Base-by-base conservation (phyloP, 306 rosid species). In the Abrus precatorius region DNA sequence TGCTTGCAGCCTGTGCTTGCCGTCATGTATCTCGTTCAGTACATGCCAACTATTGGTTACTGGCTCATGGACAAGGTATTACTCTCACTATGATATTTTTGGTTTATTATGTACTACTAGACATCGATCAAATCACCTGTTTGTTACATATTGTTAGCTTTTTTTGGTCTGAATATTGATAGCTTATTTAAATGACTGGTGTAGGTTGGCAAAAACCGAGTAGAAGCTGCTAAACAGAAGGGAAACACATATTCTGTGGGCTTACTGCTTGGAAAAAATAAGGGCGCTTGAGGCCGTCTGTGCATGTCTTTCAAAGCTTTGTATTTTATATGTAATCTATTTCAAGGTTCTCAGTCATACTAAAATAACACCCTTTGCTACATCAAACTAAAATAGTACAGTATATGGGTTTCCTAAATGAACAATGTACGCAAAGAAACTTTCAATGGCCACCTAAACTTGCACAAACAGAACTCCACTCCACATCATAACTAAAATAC, bases 51-150 rank as follows among this genome's bases (percentile, higher is more conserved):
- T 8, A 40, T 94, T 66, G 98, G 98, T 77, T 90, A 85, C 86
- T 94, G 98, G 98, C 79, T 92, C 82, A 92, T 92, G 98, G 98
- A 92, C 89, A 92, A 94, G 98, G 98, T 90, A 89, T 49, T 80
- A 34, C 34, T 30, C 5, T 52, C 41, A 20, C 41, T 27, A 6
- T 44, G 72, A 54, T 57, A 32, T 29, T 68, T 2, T 53, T 14
- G 30, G 33, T 43, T 77, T 61, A 48, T 72, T 48, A 6, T 54
- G 41, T 49, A 14, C 48, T 33, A 38, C 57, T 76, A 53, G 29
- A 10, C 61, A 47, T 53, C 9, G 50, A 9, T 57, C 47, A 47
- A 43, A 56, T 6, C 57, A n/a, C 68, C 9, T 66, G 66, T 64
- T 66, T 66, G 69, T 55, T 66, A 48, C 56, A 59, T 54, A 44